These are phyloP conservation scores for Kurtzmaniella quercitrusa DNA, from an alignment of 1,139 yeast genomes.

Conservation along the genomic window DNA sequence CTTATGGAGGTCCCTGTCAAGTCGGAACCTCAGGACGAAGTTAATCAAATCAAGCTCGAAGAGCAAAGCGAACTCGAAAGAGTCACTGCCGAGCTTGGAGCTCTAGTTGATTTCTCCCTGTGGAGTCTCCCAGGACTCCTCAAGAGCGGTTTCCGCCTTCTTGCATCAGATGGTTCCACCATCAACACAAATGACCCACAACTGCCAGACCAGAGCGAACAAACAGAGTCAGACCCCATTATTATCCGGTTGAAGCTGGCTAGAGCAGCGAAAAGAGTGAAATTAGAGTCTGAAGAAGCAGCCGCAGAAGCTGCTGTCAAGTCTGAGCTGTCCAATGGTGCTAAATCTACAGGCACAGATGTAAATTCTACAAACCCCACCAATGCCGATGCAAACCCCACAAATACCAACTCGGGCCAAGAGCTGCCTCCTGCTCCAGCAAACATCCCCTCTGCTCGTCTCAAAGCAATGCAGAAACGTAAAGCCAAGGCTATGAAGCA, in stretches of 20 bases:
- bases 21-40: conserved; percentile 20
- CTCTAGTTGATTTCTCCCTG: conserved; percentile 52
- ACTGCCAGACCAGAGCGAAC: conserved; percentile 3
- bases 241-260: conserved; percentile 1
- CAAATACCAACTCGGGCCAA: conserved; percentile 10
- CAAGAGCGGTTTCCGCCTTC: conserved; percentile 62
- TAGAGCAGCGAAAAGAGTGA: conserved; percentile 1
- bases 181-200: conserved; percentile 12
- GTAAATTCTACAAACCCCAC: conserved; percentile 9
- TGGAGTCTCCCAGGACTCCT: conserved; percentile 66
- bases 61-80: conserved; percentile 45
- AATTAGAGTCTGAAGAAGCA: conserved; percentile 2
- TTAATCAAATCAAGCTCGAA: conserved; percentile 28
- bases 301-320: conserved; percentile 3
- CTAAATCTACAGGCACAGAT: conserved; percentile 6
- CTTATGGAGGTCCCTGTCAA: conserved; percentile 16
- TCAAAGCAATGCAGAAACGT: conserved; percentile 91
- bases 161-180: conserved; percentile 64
- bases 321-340: neutral
- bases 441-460: conserved; percentile 47
- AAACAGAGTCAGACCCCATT: neutral
- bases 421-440: neutral
- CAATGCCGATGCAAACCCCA: conserved; percentile 12
- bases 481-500: conserved; percentile 62
- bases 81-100: conserved; percentile 43